Base-by-base conservation (phyloP, 495 filamentous ascomycete species). In the Haplographium delicatum region DNA sequence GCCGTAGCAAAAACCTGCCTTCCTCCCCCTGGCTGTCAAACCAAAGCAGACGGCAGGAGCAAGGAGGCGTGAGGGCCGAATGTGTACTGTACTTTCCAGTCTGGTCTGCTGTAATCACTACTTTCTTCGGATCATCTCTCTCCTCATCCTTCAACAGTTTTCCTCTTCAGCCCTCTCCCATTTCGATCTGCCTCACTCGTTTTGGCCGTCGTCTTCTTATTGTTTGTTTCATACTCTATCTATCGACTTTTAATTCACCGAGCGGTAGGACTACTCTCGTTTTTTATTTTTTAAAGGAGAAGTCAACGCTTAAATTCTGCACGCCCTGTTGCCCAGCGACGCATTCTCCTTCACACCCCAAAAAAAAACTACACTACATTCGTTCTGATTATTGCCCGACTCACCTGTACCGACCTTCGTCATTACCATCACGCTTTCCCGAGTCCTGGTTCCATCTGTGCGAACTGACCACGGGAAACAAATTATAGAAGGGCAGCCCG, bases 181-280 rank as follows among this genome's bases (percentile, higher is more conserved):
- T 52, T 22, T 41, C 50, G 58, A 51, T 52, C 63, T 58, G 59
- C 62, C 62, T 77, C 72, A 73, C 65, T 75, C 72, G 74, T 65
- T 78, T 64, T 71, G 67, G 68, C 68, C 68, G 64, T 63, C 61
- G 61, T 53, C 65, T 68, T 54, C n/a, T n/a, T n/a, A n/a, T n/a
- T n/a, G n/a, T n/a, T n/a, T n/a, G n/a, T n/a, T n/a, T n/a, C n/a
- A n/a, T 62, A 60, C 68, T 62, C 61, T 68, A 66, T 40, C 20
- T 48, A 34, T 19, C 39, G 15, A n/a, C n/a, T 42, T 59, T 53
- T 52, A 51, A 56, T n/a, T n/a, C n/a, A n/a, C n/a, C n/a, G n/a
- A n/a, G n/a, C n/a, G n/a, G n/a, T n/a, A n/a, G n/a, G n/a, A n/a
- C n/a, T 59, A 23, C 46, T 41, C 38, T 53, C 57, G 44, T 50